phyloP scores from a whole-genome alignment of 345 rosid species.

The Moringa oleifera region DNA sequence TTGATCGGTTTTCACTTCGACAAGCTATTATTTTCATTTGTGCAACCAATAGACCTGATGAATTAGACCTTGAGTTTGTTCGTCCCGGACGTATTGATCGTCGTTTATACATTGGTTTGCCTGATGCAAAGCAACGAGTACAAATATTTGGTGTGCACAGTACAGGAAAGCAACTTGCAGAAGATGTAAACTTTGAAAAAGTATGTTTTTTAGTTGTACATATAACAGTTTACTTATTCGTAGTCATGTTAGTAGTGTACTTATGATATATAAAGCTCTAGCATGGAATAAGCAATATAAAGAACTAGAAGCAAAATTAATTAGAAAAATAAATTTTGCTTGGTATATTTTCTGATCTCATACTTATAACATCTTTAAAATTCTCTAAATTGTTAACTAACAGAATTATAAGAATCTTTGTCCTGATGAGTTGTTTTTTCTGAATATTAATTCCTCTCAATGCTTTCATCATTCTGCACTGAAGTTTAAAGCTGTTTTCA shows the following conservation, averaged over 20 bases:
- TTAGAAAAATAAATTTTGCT: too few relatives aligned
- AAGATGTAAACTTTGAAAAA: slow-evolving; percentile 80
- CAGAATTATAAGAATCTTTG: too few relatives aligned
- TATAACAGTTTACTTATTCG: not conserved
- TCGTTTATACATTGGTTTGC: slow-evolving; percentile 88
- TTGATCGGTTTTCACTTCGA: slow-evolving; percentile 80
- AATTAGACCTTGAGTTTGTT: slow-evolving; percentile 91
- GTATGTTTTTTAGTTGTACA: slow-evolving; percentile 25
- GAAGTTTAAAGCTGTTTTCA: too few relatives aligned
- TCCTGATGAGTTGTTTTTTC: too few relatives aligned
- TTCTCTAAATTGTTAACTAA: too few relatives aligned
- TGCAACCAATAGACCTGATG: slow-evolving; percentile 98
- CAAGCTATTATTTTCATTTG: slow-evolving; percentile 99
- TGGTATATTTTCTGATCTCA: too few relatives aligned
- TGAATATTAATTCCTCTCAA: too few relatives aligned
- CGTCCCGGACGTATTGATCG: slow-evolving; percentile 93
- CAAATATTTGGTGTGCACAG: slow-evolving; percentile 91
- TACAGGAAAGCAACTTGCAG: slow-evolving; percentile 75
- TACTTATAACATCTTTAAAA: too few relatives aligned
- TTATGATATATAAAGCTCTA: too few relatives aligned
- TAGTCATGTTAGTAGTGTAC: not conserved
- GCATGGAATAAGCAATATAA: too few relatives aligned
- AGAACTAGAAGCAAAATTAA: too few relatives aligned
- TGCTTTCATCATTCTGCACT: too few relatives aligned
- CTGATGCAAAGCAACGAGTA: slow-evolving; percentile 86